Evolutionary conservation across 2,329 filamentous ascomycete genomes (phyloP).

Genomic region (Delphinella strobiligena): DNA sequence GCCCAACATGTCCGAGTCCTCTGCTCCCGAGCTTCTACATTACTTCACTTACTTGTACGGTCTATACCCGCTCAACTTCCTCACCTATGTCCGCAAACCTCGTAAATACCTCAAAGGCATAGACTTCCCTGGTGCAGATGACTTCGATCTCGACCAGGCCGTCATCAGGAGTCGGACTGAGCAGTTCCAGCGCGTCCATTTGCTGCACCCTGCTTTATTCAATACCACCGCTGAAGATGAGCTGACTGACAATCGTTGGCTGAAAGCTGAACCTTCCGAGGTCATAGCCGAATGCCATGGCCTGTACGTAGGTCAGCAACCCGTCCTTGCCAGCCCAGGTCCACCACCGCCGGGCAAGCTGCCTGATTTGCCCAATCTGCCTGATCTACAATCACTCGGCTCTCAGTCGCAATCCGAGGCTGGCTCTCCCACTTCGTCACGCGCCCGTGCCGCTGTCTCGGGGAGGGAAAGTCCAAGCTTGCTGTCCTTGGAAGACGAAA

Average conservation of each 20-base stretch:
- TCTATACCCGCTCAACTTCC: constrained; percentile 73
- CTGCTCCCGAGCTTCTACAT: constrained; percentile 55
- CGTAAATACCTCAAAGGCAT: constrained; percentile 65
- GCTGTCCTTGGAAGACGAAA: too few relatives aligned
- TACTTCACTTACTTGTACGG: constrained; percentile 79
- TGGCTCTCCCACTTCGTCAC: background rate
- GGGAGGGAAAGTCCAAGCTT: too few relatives aligned
- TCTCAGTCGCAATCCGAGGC: background rate
- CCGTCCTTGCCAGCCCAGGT: constrained; percentile 31
- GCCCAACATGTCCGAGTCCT: constrained; percentile 48
- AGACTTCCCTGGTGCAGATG: constrained; percentile 56
- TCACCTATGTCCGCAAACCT: constrained; percentile 75
- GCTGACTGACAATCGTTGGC: constrained; percentile 65
- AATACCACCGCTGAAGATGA: constrained; percentile 68
- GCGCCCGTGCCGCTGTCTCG: too few relatives aligned
- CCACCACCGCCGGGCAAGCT: constrained; percentile 34
- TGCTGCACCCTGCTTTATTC: constrained; percentile 77
- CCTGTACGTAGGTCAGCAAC: constrained; percentile 41
- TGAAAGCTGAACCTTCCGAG: constrained; percentile 67
- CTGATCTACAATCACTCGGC: constrained; percentile 6
- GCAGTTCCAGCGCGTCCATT: constrained; percentile 57
- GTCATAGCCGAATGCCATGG: constrained; percentile 70
- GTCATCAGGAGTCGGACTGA: constrained; percentile 68
- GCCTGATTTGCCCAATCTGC: constrained; percentile 30
- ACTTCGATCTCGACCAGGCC: constrained; percentile 65